phyloP scores from a whole-genome alignment of 2,329 filamentous ascomycete species.

The Fusarium sambucinum region DNA sequence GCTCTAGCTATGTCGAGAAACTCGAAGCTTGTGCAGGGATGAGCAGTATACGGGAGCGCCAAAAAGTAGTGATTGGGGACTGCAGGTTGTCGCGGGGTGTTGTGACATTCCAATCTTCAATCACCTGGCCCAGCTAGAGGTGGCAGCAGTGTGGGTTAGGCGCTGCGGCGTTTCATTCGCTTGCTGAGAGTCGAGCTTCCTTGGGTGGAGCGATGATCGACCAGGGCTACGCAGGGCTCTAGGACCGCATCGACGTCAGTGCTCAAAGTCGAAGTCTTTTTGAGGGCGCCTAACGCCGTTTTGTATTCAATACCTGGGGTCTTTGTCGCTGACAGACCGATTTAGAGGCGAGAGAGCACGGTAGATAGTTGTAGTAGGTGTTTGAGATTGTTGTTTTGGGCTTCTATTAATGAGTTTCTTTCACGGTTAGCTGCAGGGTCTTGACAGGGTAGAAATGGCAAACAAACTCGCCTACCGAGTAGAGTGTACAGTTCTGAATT shows the following conservation, averaged over 20 bases:
- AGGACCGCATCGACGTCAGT: conserved; percentile 45
- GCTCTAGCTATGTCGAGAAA: conserved; percentile 21
- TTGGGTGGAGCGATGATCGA: conserved; percentile 50
- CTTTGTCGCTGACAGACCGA: conserved; percentile 35
- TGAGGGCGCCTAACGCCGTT: conserved; percentile 35
- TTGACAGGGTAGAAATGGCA: conserved; percentile 37
- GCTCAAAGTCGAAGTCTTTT: conserved; percentile 32
- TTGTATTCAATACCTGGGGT: conserved; percentile 20
- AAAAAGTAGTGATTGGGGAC: conserved; percentile 44
- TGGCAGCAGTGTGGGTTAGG: conserved; percentile 49
- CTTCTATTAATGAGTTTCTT: conserved; percentile 16
- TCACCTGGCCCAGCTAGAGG: conserved; percentile 48
- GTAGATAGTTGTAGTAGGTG: conserved; percentile 25
- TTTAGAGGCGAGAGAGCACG: conserved; percentile 34
- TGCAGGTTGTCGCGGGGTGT: conserved; percentile 45
- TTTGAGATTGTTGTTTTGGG: conserved; percentile 29
- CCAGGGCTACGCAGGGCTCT: conserved; percentile 47
- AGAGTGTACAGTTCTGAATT: neutral
- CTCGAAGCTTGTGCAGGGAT: conserved; percentile 37
- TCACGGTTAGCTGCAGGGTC: conserved; percentile 44
- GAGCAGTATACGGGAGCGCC: conserved; percentile 42
- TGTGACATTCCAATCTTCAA: conserved; percentile 49
- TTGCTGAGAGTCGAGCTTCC: conserved; percentile 45
- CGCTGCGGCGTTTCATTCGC: conserved; percentile 53
- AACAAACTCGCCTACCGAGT: conserved; percentile 36